Base-by-base conservation (phyloP, 1,284 basidiomycete species). In the Singerocomus inundabilis region DNA sequence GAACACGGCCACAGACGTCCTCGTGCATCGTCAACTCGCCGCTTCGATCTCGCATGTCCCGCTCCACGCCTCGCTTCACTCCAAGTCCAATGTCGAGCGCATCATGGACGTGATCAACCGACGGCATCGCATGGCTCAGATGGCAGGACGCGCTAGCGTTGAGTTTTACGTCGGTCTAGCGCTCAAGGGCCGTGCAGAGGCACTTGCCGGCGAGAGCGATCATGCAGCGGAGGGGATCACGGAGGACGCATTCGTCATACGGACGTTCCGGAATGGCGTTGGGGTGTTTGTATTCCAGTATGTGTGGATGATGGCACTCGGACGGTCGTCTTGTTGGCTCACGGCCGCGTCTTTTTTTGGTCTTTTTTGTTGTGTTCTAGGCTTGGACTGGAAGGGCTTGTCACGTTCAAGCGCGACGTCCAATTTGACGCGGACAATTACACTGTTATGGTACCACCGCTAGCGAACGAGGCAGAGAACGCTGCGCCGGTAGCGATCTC, bases 91-190 rank as follows among this genome's bases (percentile, higher is more conserved):
- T 62, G 92, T 99, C 3, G 97, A 98, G 66, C 83, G 87, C 29
- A 80, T 92, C 7, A 75, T 99, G 54, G 85, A 86, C 46, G 85
- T 91, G 13, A 89, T 99, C 47, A 99, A 99, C 65, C 83, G 88
- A 52, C 80, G 96, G 10, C 96, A 99, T 69, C 81, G 95, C 33
- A 88, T 96, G 77, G 97, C 95, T 0, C 97, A 99, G 67, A 96
- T 96, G 86, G 97, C 97, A 0, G 85, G 93, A 3, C 78, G 97
- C 10, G 96, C 97, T 0, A 94, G 91, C 61, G 90, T 98, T 29
- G 95, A 99, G 72, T 99, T 98, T 62, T 98, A 97, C 63, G 95
- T 99, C 39, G 94, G 95, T 0, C 73, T 99, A 12, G 93, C 93
- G 2, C 75, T 99, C 56, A 93, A 93, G 60, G 81, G 79, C 0